A percentile compares a stretch with the other conserved stretches of the same genome.
Conservation (phyloP, 139 green algal species). For the Pseudopediastrum boryanum region DNA sequence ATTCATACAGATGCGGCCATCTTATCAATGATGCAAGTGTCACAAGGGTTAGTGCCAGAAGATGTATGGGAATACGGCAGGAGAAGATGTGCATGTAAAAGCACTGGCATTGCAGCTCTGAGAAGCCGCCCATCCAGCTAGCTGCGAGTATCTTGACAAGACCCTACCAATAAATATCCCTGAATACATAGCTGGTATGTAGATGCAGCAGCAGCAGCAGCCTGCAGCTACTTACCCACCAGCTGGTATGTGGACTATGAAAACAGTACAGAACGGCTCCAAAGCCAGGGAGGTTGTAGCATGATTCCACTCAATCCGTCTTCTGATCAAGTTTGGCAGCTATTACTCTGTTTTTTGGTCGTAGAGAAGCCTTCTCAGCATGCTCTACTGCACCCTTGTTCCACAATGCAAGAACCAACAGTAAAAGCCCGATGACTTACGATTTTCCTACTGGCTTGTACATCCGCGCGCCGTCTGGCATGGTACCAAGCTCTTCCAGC, state of each 20-base stretch:
- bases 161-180: too few species aligned
- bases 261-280: not conserved
- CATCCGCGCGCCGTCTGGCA: slow-evolving; percentile 8
- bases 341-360: not conserved
- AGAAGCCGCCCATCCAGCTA: too few species aligned
- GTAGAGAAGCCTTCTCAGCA: not conserved
- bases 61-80: not conserved
- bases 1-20: not conserved
- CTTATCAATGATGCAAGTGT: not conserved
- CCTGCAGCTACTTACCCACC: too few species aligned
- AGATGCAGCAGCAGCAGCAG: too few species aligned
- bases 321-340: too few species aligned
- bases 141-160: too few species aligned
- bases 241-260: too few species aligned
- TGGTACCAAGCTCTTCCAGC: slow-evolving; percentile 21
- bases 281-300: not conserved
- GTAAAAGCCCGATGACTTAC: slow-evolving; percentile 1
- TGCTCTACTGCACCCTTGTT: not conserved
- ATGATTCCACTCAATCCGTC: not conserved
- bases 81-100: not conserved
- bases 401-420: not conserved
- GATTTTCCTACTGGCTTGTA: slow-evolving; percentile 35
- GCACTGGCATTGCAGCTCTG: too few species aligned
- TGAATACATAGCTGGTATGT: too few species aligned
- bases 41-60: not conserved